These are phyloP conservation scores for Geoglossum glabrum DNA, from an alignment of 495 filamentous ascomycete genomes.

Conservation along the genomic window DNA sequence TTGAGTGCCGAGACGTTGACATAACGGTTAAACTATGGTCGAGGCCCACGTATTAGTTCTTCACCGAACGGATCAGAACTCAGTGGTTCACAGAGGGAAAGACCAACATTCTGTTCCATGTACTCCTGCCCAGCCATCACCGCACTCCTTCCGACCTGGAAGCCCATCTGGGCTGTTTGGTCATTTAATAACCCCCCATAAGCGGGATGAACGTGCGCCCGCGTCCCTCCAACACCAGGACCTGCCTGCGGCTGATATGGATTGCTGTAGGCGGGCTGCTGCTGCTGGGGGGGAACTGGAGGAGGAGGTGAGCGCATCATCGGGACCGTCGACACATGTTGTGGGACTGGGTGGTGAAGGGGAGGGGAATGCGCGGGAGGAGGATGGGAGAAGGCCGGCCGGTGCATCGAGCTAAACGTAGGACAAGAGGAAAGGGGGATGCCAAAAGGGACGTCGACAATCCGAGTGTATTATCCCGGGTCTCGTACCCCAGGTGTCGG, in stretches of 20 bases:
- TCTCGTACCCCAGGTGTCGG: not conserved
- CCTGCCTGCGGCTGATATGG: conserved; percentile 44
- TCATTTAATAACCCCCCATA: conserved; percentile 76
- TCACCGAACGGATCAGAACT: too few species aligned
- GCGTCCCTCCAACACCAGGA: conserved; percentile 25
- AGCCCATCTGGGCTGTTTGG: conserved; percentile 87
- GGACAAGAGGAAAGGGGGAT: not conserved
- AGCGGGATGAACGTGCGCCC: conserved; percentile 26
- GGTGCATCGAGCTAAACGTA: conserved; percentile 1
- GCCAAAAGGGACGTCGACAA: not conserved
- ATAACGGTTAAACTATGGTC: conserved; percentile 64
- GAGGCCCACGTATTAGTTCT: conserved; percentile 8
- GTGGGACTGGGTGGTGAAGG: conserved; percentile 92
- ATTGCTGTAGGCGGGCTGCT: conserved; percentile 52
- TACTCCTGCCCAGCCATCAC: conserved; percentile 78
- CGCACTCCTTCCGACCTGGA: conserved; percentile 82
- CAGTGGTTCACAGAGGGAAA: not conserved
- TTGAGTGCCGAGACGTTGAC: conserved; percentile 83
- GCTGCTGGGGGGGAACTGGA: conserved; percentile 52
- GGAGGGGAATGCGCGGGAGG: conserved; percentile 72
- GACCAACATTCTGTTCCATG: conserved; percentile 70
- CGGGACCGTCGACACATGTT: conserved; percentile 97
- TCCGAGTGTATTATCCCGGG: not conserved
- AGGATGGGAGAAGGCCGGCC: conserved; percentile 39
- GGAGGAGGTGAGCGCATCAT: conserved; percentile 94